Percentiles rank a stretch among this genome's conserved stretches.
These are phyloP conservation scores for Fraxinus dipetala DNA, from an alignment of 305 asterid genomes.

Conservation along the genomic window DNA sequence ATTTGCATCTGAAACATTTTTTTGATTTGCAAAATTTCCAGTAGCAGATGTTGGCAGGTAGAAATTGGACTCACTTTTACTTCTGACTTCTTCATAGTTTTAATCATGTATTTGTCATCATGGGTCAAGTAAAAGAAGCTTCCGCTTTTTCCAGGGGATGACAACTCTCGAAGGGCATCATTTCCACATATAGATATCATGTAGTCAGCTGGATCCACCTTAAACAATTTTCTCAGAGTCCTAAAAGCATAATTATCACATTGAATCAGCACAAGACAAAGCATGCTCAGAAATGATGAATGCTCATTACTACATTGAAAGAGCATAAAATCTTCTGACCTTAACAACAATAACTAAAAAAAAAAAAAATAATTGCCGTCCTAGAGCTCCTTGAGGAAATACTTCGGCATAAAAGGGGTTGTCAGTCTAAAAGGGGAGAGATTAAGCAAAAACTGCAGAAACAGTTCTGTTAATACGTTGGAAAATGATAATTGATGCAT, in stretches of 20 bases:
- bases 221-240: conserved; percentile 73
- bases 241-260: conserved; percentile 38
- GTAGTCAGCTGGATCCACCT: conserved; percentile 96
- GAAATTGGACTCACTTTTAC: conserved; percentile 68
- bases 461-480: not conserved
- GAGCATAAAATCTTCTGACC: not conserved
- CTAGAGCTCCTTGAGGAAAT: not conserved
- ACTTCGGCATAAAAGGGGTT: not conserved
- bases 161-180: conserved; percentile 92
- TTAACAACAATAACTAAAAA: not conserved
- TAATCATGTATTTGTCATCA: conserved; percentile 92
- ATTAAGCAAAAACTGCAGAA: not conserved
- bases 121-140: conserved; percentile 89
- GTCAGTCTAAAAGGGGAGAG: not conserved
- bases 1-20: not conserved
- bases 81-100: conserved; percentile 90
- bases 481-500: not conserved
- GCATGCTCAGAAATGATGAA: not conserved
- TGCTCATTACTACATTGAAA: not conserved
- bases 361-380: not conserved
- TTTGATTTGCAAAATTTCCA: not conserved
- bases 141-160: conserved; percentile 97
- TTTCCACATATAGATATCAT: conserved; percentile 92
- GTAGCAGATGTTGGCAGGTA: conserved; percentile 10
- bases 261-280: not conserved